Evolutionary conservation across 2,329 filamentous ascomycete species (phyloP).

Genomic region (Macrophomina pseudophaseolina): DNA sequence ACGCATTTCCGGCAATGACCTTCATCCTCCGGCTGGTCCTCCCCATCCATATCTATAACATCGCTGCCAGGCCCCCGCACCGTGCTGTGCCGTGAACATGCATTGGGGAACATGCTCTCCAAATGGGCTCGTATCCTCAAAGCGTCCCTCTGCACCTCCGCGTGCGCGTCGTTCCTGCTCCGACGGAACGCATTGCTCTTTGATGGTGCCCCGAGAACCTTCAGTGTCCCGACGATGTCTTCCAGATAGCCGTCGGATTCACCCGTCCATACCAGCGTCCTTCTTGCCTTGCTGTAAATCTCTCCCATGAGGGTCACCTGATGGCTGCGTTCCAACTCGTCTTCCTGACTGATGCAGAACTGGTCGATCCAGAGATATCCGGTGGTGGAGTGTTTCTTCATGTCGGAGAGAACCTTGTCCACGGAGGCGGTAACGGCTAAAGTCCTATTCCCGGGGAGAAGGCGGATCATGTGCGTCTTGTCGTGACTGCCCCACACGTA

Average conservation of each 20-base stretch:
- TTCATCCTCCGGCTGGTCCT: background rate
- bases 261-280: conserved; percentile 29
- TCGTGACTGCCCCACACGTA: conserved; percentile 29
- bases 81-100: background rate
- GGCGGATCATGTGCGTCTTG: conserved; percentile 10
- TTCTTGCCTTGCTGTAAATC: conserved; percentile 23
- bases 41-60: background rate
- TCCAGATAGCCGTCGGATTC: conserved; percentile 28
- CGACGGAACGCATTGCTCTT: background rate
- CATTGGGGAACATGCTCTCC: background rate
- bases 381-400: conserved; percentile 25
- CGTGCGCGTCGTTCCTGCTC: conserved; percentile 2
- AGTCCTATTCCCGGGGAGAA: conserved; percentile 11
- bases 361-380: conserved; percentile 29
- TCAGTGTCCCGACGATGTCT: conserved; percentile 26
- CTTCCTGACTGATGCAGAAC: conserved; percentile 29
- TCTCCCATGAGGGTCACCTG: conserved; percentile 24
- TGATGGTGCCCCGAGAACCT: background rate
- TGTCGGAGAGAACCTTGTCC: background rate
- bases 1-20: background rate
- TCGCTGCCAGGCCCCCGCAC: background rate
- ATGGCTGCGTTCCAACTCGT: conserved; percentile 24
- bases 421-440: conserved; percentile 24
- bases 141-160: background rate
- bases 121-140: background rate